A percentile compares a stretch with the other conserved stretches of the same genome.
Conservation (phyloP, 805 yeast genomes). For the Metschnikowia continentalis region DNA sequence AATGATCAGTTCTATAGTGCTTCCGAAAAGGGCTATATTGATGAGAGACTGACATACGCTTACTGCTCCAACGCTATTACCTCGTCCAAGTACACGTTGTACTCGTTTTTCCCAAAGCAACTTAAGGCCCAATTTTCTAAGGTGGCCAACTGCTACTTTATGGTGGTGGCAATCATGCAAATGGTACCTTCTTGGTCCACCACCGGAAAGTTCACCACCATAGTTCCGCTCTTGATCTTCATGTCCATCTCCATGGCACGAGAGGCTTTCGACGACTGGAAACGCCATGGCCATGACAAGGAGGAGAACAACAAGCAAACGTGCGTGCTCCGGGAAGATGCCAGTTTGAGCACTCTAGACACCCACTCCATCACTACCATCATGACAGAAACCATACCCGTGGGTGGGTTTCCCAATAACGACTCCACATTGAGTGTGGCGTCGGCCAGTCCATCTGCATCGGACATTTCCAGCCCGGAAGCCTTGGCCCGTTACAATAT, state of each 20-base stretch:
- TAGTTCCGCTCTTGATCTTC: conserved; percentile 80
- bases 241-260: conserved; percentile 85
- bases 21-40: conserved; percentile 41
- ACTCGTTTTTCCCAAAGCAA: conserved; percentile 84
- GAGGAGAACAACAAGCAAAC: conserved; percentile 63
- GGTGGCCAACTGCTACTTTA: conserved; percentile 85
- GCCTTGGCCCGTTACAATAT: conserved; percentile 26
- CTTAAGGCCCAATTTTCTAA: conserved; percentile 88
- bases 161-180: conserved; percentile 87
- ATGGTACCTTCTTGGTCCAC: conserved; percentile 98
- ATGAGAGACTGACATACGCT: conserved; percentile 62
- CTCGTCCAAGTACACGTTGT: conserved; percentile 79
- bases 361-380: conserved; percentile 37
- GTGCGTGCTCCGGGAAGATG: conserved; percentile 29
- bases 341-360: conserved; percentile 27
- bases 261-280: conserved; percentile 91
- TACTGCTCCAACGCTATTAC: conserved; percentile 69
- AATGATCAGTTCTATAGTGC: conserved; percentile 26
- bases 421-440: conserved; percentile 3
- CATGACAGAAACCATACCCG: conserved; percentile 34
- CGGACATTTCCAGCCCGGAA: conserved; percentile 6
- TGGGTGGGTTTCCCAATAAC: conserved; percentile 5
- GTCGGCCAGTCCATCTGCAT: neutral
- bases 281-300: conserved; percentile 79
- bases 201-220: conserved; percentile 92